These are phyloP conservation scores for Trichothecium sympodiale DNA, from an alignment of 2,329 filamentous ascomycete genomes.

Conservation along the genomic window DNA sequence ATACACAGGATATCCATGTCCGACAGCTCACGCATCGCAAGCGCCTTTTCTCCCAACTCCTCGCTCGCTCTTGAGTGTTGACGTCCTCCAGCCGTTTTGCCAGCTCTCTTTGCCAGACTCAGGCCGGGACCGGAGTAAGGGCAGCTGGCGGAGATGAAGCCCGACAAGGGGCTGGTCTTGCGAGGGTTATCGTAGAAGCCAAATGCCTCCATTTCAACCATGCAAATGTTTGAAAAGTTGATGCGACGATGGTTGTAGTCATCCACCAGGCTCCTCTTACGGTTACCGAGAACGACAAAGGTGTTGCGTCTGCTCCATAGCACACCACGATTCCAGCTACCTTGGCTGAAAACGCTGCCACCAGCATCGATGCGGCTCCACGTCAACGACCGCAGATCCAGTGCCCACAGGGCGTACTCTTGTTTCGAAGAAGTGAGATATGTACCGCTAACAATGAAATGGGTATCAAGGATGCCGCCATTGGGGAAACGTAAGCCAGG, in stretches of 20 bases:
- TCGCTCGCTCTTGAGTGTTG: constrained; percentile 68
- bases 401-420: constrained; percentile 92
- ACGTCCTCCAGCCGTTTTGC: constrained; percentile 63
- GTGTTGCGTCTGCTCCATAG: constrained; percentile 89
- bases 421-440: constrained; percentile 97
- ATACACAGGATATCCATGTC: constrained; percentile 97
- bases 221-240: constrained; percentile 93
- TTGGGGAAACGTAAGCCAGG: constrained; percentile 93
- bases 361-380: constrained; percentile 96
- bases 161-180: constrained; percentile 64
- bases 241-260: constrained; percentile 97
- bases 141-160: constrained; percentile 73
- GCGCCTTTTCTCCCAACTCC: constrained; percentile 71
- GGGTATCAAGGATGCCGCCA: constrained; percentile 86
- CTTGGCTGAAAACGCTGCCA: constrained; percentile 87
- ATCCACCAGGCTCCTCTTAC: constrained; percentile 86
- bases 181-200: constrained; percentile 94
- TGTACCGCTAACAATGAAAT: constrained; percentile 95
- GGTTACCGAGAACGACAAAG: constrained; percentile 90
- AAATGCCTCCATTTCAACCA: constrained; percentile 95
- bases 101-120: constrained; percentile 47
- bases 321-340: constrained; percentile 94
- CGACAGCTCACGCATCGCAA: constrained; percentile 71
- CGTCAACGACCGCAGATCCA: constrained; percentile 76
- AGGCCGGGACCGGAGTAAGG: constrained; percentile 47